A percentile compares a stretch with the other conserved stretches of the same genome.
These are phyloP conservation scores for Eucommia ulmoides DNA, from an alignment of 257 asterid genomes.

Conservation along the genomic window DNA sequence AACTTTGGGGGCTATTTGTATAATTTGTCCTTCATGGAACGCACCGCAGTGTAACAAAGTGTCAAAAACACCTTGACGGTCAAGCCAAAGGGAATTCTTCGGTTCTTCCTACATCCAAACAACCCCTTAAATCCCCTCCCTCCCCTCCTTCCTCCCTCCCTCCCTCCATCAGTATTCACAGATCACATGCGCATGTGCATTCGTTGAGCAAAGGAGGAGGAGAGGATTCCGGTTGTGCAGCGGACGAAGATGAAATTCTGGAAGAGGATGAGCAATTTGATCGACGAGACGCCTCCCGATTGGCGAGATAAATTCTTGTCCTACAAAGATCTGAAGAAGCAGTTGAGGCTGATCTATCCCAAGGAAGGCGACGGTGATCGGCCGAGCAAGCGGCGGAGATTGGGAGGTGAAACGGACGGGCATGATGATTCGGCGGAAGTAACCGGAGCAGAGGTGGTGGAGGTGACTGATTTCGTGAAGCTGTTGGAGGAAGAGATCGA, in stretches of 20 bases:
- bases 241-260: constrained; percentile 24
- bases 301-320: constrained; percentile 27
- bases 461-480: constrained; percentile 22
- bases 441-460: constrained; percentile 1
- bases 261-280: constrained; percentile 19
- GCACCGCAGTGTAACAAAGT: too few relatives aligned
- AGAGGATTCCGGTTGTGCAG: too few relatives aligned
- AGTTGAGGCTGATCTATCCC: constrained; percentile 22
- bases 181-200: too few relatives aligned
- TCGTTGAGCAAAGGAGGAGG: too few relatives aligned
- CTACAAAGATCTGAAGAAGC: constrained; percentile 26
- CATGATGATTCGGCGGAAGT: background rate
- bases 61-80: too few relatives aligned
- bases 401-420: constrained; percentile 7
- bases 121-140: too few relatives aligned
- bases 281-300: constrained; percentile 25
- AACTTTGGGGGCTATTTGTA: too few relatives aligned
- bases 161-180: too few relatives aligned
- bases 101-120: too few relatives aligned
- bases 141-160: too few relatives aligned
- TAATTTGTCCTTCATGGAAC: too few relatives aligned
- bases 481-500: constrained; percentile 28
- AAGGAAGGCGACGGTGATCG: constrained; percentile 8
- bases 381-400: constrained; percentile 12
- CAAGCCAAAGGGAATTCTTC: too few relatives aligned